Base-by-base conservation (phyloP, 2,329 filamentous ascomycete species). In the Uncinocarpus reesii region DNA sequence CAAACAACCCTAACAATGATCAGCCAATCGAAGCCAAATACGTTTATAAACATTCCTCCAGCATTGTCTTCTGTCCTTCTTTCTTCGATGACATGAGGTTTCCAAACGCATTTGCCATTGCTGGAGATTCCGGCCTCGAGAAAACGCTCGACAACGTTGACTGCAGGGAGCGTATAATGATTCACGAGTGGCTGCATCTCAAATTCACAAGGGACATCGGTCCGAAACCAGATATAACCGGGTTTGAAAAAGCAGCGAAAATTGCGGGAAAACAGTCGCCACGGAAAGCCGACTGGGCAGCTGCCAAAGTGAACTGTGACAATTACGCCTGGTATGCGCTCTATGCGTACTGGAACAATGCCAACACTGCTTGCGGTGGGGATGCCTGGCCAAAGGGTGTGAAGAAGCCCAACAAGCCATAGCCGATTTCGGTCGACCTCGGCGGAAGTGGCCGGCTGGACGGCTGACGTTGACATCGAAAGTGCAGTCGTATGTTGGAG, bases 101-200 rank as follows among this genome's bases (percentile, higher is more conserved):
- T 38, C 47, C 47, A 2, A 49, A 45, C 31, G 4, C 16, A 29
- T 40, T 40, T 8, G 21, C 21, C 10, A 24, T 42, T 26, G 29
- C 37, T 5, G 37, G 29, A 4, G 28, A 16, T 26, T 3, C 4
- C 13, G 46, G 24, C 15, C 45, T 21, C 5, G 16, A 16, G n/a
- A 36, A 40, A 32, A 45, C 18, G 20, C 34, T 49, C 18, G 47
- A 45, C 8, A 13, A 45, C 6, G n/a, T 49, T 2, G 41, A 49
- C 41, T 44, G 38, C 40, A 36, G 21, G 31, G 41, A 49, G 32
- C 47, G 47, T 20, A 38, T 49, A 8, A 45, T 49, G 47, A 13
- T 49, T 21, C 40, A 49, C 35, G 47, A 49, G 32, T 49, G 47
- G 47, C 20, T 45, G 10, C 47, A 49, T 49, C 47, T 49, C 31